phyloP scores from a whole-genome alignment of 192 early-diverging fungal species.

The Globomyces pollinis-pini region DNA sequence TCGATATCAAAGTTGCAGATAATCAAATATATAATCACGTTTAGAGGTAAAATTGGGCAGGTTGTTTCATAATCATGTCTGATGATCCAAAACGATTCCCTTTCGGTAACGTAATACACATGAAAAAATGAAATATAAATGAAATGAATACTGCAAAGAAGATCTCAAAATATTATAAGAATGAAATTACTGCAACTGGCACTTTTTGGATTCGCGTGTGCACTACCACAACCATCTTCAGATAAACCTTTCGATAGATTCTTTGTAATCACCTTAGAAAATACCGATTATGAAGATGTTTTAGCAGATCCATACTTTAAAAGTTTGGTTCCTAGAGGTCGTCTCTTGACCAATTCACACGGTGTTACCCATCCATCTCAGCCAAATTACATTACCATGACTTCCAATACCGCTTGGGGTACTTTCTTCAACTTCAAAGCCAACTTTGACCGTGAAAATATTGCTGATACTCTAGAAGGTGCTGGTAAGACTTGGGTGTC shows the following conservation, averaged over 20 bases:
- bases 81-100: no score
- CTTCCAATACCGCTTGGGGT: not conserved
- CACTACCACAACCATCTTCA: no score
- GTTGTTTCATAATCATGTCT: no score
- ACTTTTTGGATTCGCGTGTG: no score
- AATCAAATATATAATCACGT: no score
- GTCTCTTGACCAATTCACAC: slow-evolving; percentile 48
- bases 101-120: no score
- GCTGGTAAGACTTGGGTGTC: slow-evolving; percentile 17
- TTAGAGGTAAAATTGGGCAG: no score
- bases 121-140: no score
- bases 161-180: no score
- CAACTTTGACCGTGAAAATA: not conserved
- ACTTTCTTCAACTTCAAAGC: not conserved
- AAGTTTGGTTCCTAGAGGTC: slow-evolving; percentile 26
- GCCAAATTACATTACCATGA: slow-evolving; percentile 64
- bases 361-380: slow-evolving; percentile 56
- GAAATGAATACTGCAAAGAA: no score
- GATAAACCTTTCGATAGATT: not conserved
- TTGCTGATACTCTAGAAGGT: slow-evolving; percentile 21
- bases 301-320: slow-evolving; percentile 23
- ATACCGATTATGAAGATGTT: slow-evolving; percentile 20
- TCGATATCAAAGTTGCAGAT: no score
- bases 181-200: no score
- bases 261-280: slow-evolving; percentile 23